A percentile compares a stretch with the other conserved stretches of the same genome.
Evolutionary conservation across 2,329 filamentous ascomycete species (phyloP).

Genomic region (Aspergillus persii): DNA sequence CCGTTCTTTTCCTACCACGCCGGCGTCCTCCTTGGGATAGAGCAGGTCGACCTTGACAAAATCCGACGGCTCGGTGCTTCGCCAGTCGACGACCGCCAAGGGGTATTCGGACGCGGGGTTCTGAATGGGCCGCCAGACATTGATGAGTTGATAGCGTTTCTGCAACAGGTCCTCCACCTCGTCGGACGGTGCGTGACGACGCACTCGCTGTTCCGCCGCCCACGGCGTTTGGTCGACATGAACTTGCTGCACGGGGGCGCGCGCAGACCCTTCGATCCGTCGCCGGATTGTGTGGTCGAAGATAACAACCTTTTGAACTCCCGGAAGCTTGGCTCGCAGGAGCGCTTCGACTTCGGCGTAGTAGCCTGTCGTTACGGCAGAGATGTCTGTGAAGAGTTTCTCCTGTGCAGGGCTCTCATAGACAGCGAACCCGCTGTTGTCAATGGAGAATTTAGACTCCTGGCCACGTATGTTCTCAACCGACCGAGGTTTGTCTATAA

Average conservation of each 20-base stretch:
- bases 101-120: slow-evolving; percentile 65
- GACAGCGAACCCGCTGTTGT: slow-evolving; percentile 60
- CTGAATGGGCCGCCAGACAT: slow-evolving; percentile 68
- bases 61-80: slow-evolving; percentile 56
- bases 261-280: slow-evolving; percentile 52
- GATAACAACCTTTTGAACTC: slow-evolving; percentile 61
- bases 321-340: slow-evolving; percentile 54
- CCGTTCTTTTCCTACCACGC: slow-evolving; percentile 53
- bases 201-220: slow-evolving; percentile 61
- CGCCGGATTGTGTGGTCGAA: slow-evolving; percentile 72
- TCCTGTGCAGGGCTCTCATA: slow-evolving; percentile 53
- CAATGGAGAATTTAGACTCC: slow-evolving; percentile 52
- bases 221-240: slow-evolving; percentile 69
- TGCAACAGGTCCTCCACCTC: slow-evolving; percentile 58
- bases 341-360: slow-evolving; percentile 62
- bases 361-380: slow-evolving; percentile 46
- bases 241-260: slow-evolving; percentile 66
- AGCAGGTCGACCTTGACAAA: slow-evolving; percentile 62
- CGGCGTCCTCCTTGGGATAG: slow-evolving; percentile 59
- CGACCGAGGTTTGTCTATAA: slow-evolving; percentile 45
- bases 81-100: slow-evolving; percentile 66
- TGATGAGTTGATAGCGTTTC: slow-evolving; percentile 65
- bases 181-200: slow-evolving; percentile 56
- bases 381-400: slow-evolving; percentile 56
- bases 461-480: slow-evolving; percentile 57